Evolutionary conservation across 805 yeast species (phyloP), one percentile per base, ranked within the genome.

Genomic region (Kazachstania psychrophila): DNA sequence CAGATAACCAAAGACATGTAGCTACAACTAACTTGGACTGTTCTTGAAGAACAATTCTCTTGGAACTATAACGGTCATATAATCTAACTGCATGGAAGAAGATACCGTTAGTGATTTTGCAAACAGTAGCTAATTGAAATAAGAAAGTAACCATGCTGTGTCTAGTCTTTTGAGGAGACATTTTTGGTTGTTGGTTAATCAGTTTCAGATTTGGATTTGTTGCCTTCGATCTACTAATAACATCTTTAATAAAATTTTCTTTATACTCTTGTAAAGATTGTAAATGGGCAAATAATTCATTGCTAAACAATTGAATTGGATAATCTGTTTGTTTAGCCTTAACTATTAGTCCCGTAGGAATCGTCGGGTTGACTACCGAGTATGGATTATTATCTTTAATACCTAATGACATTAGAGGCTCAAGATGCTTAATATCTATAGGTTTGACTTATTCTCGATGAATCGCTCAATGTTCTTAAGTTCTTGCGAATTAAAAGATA

Each of bases 21-120:
- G 94, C 82, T 23, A 92, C 86, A 10, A 89, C 88, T 37, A 89
- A 68, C 59, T 88, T 96, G 42, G 85, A 77, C 60, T 88, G 96
- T 38, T 82, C 88, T 46, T 79, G 73, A 44, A 82, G 70, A 0
- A 88, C 92, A 7, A 87, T 75, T 49, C 96, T 70, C 50, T 79
- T 81, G 37, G 95, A 81, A 55, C 94, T 82, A 63, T 89, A 89
- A 41, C 96, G 73, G 58, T 89, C 98, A 43, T 89, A 81, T 34
- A 88, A 69, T 47, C 79, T 76, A 26, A 80, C 76, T 0, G 80
- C 76, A 53, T 76, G 65, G 73, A 75, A 64, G 66, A 75, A 66
- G 52, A 84, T 66, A 66, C 77, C 62, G 67, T 86, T 71, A 49
- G 86, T 51, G 62, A 82, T 66, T 60, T 78, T 64, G 64, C 79